Base-by-base conservation (phyloP, 208 protist genomes). In the Leishmania turanica region DNA sequence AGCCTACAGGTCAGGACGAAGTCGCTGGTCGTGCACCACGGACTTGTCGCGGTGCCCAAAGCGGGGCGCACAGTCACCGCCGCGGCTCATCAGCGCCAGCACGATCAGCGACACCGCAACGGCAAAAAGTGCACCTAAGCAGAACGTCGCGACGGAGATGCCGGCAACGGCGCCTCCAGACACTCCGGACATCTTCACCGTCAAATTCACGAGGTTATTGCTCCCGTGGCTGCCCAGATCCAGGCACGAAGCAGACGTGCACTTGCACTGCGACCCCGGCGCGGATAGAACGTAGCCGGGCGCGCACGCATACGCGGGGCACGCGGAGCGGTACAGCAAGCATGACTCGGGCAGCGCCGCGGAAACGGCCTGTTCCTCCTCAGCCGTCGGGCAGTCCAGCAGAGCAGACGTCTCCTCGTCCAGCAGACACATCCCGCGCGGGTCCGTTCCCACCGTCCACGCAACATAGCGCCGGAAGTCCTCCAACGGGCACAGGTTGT, bases 381-480 rank as follows among this genome's bases (percentile, higher is more conserved):
- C 66, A 51, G 31, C 5, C 64, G 78, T 75, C 37, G 88, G 82
- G 84, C 88, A 91, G 56, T 79, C 62, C 66, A 87, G 75, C 19
- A 87, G 45, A 5, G 58, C 79, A 54, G 65, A 37, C 37, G 79
- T 71, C 34, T 71, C 66, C 45, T 77, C 80, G 58, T 90, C 82
- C 40, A 93, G 80, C 77, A 89, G 87, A 82, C 90, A 93, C 45
- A 82, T 73, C 15, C 90, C 90, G 31, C 37, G 70, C 42, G 82
- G 77, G 78, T 82, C 78, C 58, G 62, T 88, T 8, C 81, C 87
- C 53, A 51, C 81, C 19, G 83, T 87, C 64, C 70, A 77, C 64
- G 86, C 54, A n/a, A 91, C 75, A 62, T 85, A 84, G 62, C 85
- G 82, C 73, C 75, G 42, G 70, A 94, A 94, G 83, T 94, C 90